Percentiles rank a stretch among this genome's conserved stretches.
Evolutionary conservation across 805 yeast species (phyloP).

Genomic region (Monosporozyma yasuniensis): DNA sequence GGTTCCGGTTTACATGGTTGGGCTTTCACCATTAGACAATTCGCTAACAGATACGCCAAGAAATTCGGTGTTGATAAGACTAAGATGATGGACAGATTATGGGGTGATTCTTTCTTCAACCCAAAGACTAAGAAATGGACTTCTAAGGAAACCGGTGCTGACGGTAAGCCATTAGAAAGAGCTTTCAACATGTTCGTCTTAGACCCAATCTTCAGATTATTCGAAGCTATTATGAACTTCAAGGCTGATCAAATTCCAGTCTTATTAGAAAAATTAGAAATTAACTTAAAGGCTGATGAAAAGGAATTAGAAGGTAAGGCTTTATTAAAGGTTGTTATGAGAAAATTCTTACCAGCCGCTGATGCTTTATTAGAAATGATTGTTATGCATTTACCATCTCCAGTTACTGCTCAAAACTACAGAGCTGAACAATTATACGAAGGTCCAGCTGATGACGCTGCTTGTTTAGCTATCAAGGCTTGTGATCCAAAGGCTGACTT

Average conservation of each 20-base stretch:
- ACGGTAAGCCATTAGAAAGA: constrained; percentile 93
- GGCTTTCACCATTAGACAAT: constrained; percentile 99
- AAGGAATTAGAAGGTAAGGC: constrained; percentile 99
- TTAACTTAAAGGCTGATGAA: constrained; percentile 89
- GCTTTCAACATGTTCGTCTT: constrained; percentile 98
- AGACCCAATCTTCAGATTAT: constrained; percentile 98
- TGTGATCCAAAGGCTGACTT: constrained; percentile 98
- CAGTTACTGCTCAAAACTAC: constrained; percentile 98
- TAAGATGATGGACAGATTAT: constrained; percentile 98
- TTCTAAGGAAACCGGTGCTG: constrained; percentile 90
- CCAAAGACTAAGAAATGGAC: constrained; percentile 99
- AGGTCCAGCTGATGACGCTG: constrained; percentile 93
- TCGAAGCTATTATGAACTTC: constrained; percentile 96
- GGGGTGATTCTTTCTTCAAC: constrained; percentile 99
- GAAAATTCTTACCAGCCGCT: constrained; percentile 99
- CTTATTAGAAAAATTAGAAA: constrained; percentile 89
- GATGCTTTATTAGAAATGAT: constrained; percentile 99
- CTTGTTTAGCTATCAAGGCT: constrained; percentile 87
- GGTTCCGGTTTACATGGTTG: constrained; percentile 99
- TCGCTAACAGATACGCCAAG: constrained; percentile 95
- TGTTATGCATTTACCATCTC: constrained; percentile 96
- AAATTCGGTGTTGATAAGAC: constrained; percentile 97
- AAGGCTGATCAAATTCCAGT: constrained; percentile 94
- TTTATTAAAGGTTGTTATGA: constrained; percentile 95
- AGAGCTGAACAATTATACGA: constrained; percentile 99